A percentile compares a stretch with the other conserved stretches of the same genome.
phyloP scores from a whole-genome alignment of 345 rosid species.

The thale cress (Arabidopsis thaliana) region DNA sequence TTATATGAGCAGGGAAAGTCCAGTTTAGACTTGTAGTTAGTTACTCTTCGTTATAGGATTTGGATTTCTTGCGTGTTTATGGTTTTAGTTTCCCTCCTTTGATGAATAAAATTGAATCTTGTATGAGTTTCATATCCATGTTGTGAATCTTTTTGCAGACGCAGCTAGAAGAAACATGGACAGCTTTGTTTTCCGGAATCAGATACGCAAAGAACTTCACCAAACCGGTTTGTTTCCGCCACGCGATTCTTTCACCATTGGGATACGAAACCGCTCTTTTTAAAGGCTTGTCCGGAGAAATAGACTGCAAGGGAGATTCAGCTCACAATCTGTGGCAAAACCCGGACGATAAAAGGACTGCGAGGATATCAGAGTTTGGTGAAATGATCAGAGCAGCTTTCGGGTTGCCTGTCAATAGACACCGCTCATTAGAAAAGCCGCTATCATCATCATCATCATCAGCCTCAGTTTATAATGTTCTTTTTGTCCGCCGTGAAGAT shows the following conservation, averaged over 20 bases:
- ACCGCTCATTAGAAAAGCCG: slow-evolving; percentile 53
- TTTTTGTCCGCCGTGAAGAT: slow-evolving; percentile 90
- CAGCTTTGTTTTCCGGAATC: slow-evolving; percentile 77
- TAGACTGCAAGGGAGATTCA: slow-evolving; percentile 69
- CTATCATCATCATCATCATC: slow-evolving; percentile 21
- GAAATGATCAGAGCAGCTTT: slow-evolving; percentile 91
- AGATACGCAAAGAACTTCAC: slow-evolving; percentile 77
- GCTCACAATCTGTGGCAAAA: slow-evolving; percentile 71
- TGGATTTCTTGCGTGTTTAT: not conserved
- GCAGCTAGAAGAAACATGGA: slow-evolving; percentile 89
- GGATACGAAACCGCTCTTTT: slow-evolving; percentile 88
- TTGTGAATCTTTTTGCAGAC: slow-evolving; percentile 55
- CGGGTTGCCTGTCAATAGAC: slow-evolving; percentile 66
- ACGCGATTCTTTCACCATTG: slow-evolving; percentile 75
- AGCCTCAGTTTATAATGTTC: slow-evolving; percentile 58
- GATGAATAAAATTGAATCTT: not conserved
- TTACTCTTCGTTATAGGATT: slow-evolving; percentile 6
- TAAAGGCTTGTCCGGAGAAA: slow-evolving; percentile 68
- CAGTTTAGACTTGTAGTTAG: slow-evolving; percentile 5
- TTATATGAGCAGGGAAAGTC: not conserved
- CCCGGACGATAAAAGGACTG: slow-evolving; percentile 66
- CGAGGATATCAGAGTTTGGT: slow-evolving; percentile 86
- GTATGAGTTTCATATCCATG: slow-evolving; percentile 13
- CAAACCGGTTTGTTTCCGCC: slow-evolving; percentile 86
- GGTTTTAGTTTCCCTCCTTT: not conserved